Evolutionary conservation across 2,329 filamentous ascomycete species (phyloP).

Genomic region (Fusarium anguioides): DNA sequence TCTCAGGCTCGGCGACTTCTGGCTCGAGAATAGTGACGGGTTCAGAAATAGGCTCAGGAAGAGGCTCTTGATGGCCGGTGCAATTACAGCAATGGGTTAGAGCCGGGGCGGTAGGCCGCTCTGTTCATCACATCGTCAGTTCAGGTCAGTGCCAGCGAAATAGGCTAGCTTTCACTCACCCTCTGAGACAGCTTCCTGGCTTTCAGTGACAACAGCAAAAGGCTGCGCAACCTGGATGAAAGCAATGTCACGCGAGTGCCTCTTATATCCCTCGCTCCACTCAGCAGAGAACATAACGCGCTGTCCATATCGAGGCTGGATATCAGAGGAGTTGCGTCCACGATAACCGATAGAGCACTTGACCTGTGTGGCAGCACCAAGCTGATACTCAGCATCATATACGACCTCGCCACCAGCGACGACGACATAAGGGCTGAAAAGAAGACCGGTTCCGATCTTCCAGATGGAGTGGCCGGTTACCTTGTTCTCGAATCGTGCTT

Average conservation of each 20-base stretch:
- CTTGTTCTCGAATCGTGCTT: conserved; percentile 25
- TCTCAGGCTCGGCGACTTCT: no score
- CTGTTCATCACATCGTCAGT: neutral
- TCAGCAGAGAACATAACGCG: conserved; percentile 36
- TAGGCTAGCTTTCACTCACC: neutral
- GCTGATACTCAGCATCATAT: conserved; percentile 39
- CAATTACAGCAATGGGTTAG: neutral
- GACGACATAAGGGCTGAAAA: conserved; percentile 21
- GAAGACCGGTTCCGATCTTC: conserved; percentile 33
- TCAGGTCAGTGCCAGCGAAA: no score
- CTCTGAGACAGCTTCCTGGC: neutral
- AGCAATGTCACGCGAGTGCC: conserved; percentile 38
- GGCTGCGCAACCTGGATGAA: conserved; percentile 38
- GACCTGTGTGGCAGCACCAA: conserved; percentile 41
- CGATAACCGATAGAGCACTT: conserved; percentile 50
- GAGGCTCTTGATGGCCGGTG: neutral
- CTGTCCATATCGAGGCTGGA: neutral
- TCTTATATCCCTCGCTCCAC: conserved; percentile 29
- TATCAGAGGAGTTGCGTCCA: conserved; percentile 14
- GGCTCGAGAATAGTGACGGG: neutral
- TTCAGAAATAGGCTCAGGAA: neutral
- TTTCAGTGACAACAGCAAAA: neutral
- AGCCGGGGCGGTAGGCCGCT: neutral
- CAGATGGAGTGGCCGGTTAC: conserved; percentile 15
- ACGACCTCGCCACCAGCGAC: conserved; percentile 33